phyloP scores from a whole-genome alignment of 306 rosid genomes.

The Clitoria ternatea region DNA sequence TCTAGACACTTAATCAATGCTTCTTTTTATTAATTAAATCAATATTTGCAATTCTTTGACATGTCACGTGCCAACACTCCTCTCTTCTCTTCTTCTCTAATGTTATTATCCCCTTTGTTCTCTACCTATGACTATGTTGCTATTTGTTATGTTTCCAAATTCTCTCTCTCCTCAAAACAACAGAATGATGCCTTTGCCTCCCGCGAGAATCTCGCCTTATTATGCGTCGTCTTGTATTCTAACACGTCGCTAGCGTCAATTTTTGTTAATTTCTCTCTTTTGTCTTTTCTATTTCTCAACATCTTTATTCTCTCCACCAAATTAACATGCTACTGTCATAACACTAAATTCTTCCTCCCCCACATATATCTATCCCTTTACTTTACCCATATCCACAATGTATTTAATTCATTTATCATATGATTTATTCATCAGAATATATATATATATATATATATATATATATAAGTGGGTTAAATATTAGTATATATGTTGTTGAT shows the following conservation, averaged over 20 bases:
- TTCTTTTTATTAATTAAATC: neutral
- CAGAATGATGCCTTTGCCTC: slow-evolving; percentile 39
- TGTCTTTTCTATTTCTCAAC: slow-evolving; percentile 17
- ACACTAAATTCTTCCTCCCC: neutral
- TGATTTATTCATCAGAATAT: neutral
- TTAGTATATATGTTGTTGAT: neutral
- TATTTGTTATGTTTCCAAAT: slow-evolving; percentile 29
- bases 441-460: too few species aligned
- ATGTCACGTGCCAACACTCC: slow-evolving; percentile 34
- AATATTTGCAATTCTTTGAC: slow-evolving; percentile 9
- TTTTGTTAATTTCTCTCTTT: slow-evolving; percentile 34
- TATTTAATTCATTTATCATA: neutral
- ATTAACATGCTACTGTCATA: neutral
- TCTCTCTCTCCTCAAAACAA: slow-evolving; percentile 8
- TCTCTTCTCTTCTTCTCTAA: neutral
- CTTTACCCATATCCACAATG: neutral
- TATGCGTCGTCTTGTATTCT: slow-evolving; percentile 37
- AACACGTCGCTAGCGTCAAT: slow-evolving; percentile 21
- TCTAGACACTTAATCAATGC: too few species aligned
- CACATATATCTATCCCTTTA: neutral
- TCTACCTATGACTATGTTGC: slow-evolving; percentile 30
- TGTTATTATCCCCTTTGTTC: slow-evolving; percentile 34
- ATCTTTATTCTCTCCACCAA: slow-evolving; percentile 14
- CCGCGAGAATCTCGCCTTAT: slow-evolving; percentile 74
- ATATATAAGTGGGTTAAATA: neutral